Evolutionary conservation across 371 early-diverging fungal genomes (phyloP).

Genomic region (Mucor ambiguus): DNA sequence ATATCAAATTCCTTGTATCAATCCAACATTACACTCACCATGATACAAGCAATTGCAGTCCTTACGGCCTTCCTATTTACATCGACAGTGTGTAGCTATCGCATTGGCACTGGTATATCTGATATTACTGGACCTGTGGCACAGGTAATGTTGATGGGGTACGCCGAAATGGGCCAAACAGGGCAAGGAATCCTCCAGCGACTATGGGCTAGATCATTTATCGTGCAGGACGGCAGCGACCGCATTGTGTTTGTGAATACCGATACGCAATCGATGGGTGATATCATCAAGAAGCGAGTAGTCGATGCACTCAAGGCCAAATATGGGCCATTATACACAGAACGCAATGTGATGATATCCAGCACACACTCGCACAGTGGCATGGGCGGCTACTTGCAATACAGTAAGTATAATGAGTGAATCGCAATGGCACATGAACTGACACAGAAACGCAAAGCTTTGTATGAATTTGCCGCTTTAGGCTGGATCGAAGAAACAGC

Average conservation of each 20-base stretch:
- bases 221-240: slow-evolving; percentile 30
- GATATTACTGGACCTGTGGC: slow-evolving; percentile 52
- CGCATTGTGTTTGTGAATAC: slow-evolving; percentile 60
- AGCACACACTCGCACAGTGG: slow-evolving; percentile 69
- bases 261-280: slow-evolving; percentile 52
- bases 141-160: slow-evolving; percentile 57
- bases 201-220: slow-evolving; percentile 57
- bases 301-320: slow-evolving; percentile 28
- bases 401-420: slow-evolving; percentile 27
- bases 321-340: slow-evolving; percentile 34
- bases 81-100: slow-evolving; percentile 11
- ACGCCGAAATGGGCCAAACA: slow-evolving; percentile 54
- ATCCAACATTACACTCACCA: neutral
- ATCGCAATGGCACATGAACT: neutral
- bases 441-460: slow-evolving; percentile 17
- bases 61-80: neutral
- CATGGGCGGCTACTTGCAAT: slow-evolving; percentile 51
- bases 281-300: slow-evolving; percentile 40
- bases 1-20: neutral
- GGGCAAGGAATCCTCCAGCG: slow-evolving; percentile 61
- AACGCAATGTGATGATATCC: slow-evolving; percentile 63
- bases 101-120: slow-evolving; percentile 45
- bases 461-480: slow-evolving; percentile 38
- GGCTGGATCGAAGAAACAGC: slow-evolving; percentile 54
- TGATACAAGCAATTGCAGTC: neutral